A percentile compares a stretch with the other conserved stretches of the same genome.
Evolutionary conservation across 345 rosid species (phyloP).

Genomic region (Eutrema yunnanense): DNA sequence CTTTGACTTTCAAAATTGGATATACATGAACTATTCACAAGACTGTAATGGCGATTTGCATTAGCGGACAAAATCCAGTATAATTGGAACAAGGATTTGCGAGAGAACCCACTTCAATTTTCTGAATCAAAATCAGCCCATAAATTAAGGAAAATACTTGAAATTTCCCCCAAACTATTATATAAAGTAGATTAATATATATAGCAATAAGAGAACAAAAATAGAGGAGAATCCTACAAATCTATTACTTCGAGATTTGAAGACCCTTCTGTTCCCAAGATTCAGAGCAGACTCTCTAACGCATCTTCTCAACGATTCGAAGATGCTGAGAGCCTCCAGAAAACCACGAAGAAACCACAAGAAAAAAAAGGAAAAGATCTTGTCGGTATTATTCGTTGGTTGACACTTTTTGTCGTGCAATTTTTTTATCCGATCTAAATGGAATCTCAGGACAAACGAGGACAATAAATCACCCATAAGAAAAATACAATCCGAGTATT

Average conservation of each 20-base stretch:
- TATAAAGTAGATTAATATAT: background rate
- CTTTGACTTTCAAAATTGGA: background rate
- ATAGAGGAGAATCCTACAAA: background rate
- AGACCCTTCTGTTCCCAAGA: background rate
- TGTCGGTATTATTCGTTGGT: background rate
- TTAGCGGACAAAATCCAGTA: background rate
- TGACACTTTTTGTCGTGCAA: background rate
- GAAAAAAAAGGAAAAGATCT: background rate
- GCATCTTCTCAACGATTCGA: background rate
- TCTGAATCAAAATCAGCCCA: background rate
- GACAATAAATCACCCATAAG: no score
- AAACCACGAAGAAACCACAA: background rate
- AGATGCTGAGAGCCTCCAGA: slow-evolving; percentile 9
- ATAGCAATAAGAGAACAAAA: background rate
- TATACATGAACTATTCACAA: background rate
- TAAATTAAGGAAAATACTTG: background rate
- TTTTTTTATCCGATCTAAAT: background rate
- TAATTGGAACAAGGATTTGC: background rate
- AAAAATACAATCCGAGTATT: no score
- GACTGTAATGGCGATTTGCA: background rate
- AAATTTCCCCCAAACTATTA: background rate
- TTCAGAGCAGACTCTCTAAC: background rate
- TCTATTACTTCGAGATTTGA: background rate
- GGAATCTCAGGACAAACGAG: background rate
- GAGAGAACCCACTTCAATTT: background rate